phyloP scores from a whole-genome alignment of 257 asterid genomes.

The Nicotiana knightiana region DNA sequence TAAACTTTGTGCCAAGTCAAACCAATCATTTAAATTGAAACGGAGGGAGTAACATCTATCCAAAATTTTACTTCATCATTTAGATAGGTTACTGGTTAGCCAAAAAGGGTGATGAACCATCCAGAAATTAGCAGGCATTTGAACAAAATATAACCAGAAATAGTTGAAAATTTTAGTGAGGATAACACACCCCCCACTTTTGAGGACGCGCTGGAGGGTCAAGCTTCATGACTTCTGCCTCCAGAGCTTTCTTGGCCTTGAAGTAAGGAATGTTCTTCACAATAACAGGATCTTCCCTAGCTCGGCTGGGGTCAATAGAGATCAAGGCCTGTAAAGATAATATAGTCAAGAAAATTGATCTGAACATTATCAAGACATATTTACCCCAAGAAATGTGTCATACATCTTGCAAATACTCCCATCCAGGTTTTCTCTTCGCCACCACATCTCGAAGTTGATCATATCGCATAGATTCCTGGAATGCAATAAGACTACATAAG shows the following conservation, averaged over 20 bases:
- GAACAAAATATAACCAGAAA: background rate
- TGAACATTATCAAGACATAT: background rate
- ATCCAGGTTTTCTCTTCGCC: conserved; percentile 81
- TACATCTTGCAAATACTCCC: conserved; percentile 97
- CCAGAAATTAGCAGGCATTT: background rate
- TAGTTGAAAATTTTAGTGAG: background rate
- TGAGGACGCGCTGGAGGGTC: conserved; percentile 83
- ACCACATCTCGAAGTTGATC: conserved; percentile 91
- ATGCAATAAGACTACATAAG: conserved; percentile 11
- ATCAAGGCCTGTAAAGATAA: conserved; percentile 62
- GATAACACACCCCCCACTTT: conserved; percentile 70
- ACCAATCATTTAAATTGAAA: no score
- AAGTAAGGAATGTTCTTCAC: conserved; percentile 72
- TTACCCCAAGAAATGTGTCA: conserved; percentile 12
- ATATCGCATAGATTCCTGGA: conserved; percentile 80
- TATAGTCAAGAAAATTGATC: conserved; percentile 7
- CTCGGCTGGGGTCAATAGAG: conserved; percentile 86
- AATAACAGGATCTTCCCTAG: conserved; percentile 77
- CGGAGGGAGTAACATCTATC: background rate
- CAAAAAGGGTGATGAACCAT: background rate
- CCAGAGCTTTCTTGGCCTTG: conserved; percentile 76
- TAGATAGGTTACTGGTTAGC: background rate
- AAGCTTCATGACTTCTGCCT: conserved; percentile 84
- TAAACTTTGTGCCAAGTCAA: no score
- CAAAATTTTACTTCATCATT: background rate